Base-by-base conservation (phyloP, 257 asterid species). In the Verbena officinalis region DNA sequence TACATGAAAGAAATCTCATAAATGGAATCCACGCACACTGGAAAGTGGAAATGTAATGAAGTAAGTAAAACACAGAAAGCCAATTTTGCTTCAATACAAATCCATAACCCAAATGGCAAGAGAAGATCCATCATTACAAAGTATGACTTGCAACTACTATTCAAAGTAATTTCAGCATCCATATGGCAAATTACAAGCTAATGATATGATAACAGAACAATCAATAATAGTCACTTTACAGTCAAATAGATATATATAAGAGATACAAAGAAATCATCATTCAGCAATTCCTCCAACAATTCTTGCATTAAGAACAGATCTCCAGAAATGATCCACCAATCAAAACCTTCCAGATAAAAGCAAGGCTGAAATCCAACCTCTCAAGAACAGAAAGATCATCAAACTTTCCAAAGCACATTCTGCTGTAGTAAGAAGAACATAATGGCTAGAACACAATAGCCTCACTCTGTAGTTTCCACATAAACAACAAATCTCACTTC, bases 181-280 rank as follows among this genome's bases (percentile, higher is more conserved):
- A 49, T 52, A 57, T 43, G 59, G 38, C 59, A 34, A 49, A 54
- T 36, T 12, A 59, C 44, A 55, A 60, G 43, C 7, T 64, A 34
- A 27, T n/a, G n/a, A n/a, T n/a, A n/a, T n/a, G n/a, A n/a, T 23
- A 7, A 27, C 19, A 31, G 30, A 59, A 51, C 3, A 34, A 34
- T 62, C 49, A 54, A n/a, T n/a, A n/a, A 49, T 14, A 34, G 5
- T 51, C 43, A 9, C 14, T 33, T 39, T 52, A 65, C 54, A 53
- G 39, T 39, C 66, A 63, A 13, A 15, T 22, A 19, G 17, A 50
- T 20, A 42, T 30, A 30, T 30, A 30, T 40, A 14, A 33, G 71
- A 43, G 65, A 24, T 50, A 49, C 14, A 73, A 59, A n/a, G n/a
- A n/a, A n/a, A n/a, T n/a, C n/a, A n/a, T n/a, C n/a, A n/a, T n/a